These are phyloP conservation scores for Phytophthora chlamydospora DNA, from an alignment of 352 stramenopile genomes.

Conservation along the genomic window DNA sequence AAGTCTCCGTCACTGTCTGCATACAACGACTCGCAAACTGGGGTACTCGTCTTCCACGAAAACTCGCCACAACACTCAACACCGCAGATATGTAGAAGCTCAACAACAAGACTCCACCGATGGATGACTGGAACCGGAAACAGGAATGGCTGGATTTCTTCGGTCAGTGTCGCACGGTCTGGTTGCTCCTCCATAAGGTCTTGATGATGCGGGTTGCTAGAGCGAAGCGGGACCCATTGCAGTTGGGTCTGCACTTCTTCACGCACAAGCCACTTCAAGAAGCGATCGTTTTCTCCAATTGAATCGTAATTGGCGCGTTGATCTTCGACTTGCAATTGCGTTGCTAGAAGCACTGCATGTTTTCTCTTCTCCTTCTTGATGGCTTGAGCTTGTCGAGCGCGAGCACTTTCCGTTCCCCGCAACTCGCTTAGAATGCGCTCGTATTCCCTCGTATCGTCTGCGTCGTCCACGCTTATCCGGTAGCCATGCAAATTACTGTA, in stretches of 20 bases:
- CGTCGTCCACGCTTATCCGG: conserved; percentile 69
- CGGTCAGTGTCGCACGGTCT: conserved; percentile 65
- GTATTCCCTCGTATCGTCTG: conserved; percentile 70
- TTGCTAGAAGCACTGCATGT: conserved; percentile 14
- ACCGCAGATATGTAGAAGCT: conserved; percentile 55
- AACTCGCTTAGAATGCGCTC: conserved; percentile 76
- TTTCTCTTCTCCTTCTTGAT: conserved; percentile 43
- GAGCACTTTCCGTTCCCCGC: conserved; percentile 50
- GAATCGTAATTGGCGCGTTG: conserved; percentile 57
- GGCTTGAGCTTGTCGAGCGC: conserved; percentile 34
- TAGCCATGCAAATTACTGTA: conserved; percentile 88
- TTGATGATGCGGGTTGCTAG: conserved; percentile 49
- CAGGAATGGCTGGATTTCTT: conserved; percentile 84
- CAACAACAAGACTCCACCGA: conserved; percentile 41
- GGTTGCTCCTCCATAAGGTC: conserved; percentile 64
- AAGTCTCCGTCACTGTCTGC: conserved; percentile 47
- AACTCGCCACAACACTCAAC: conserved; percentile 37
- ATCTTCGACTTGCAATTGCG: conserved; percentile 48
- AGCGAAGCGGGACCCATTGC: conserved; percentile 67
- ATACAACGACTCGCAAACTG: conserved; percentile 34
- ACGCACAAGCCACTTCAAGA: conserved; percentile 50
- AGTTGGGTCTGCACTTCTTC: conserved; percentile 44
- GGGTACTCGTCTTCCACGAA: conserved; percentile 22
- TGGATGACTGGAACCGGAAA: conserved; percentile 51
- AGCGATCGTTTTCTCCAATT: conserved; percentile 42